Conservation (phyloP, 176 grass and related monocot genomes). For the Carex parvula region DNA sequence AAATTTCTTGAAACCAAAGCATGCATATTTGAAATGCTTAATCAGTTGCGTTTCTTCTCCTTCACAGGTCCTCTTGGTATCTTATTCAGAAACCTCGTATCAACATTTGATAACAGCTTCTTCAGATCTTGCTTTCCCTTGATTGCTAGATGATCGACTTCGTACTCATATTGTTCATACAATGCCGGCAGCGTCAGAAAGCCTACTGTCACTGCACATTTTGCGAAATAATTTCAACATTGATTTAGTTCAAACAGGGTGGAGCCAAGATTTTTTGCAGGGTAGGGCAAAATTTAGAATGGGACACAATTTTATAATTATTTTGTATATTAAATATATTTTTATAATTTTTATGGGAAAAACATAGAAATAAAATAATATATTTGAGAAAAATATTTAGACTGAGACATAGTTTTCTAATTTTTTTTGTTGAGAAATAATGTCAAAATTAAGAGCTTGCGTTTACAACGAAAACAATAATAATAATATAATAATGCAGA, state of each 20-base stretch:
- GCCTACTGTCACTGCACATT: conserved; percentile 36
- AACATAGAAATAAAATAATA: too few relatives aligned
- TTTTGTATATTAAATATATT: too few relatives aligned
- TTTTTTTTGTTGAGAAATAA: too few relatives aligned
- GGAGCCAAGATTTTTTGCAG: too few relatives aligned
- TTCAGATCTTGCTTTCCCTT: conserved; percentile 36
- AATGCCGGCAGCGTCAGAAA: conserved; percentile 52
- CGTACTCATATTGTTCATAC: conserved; percentile 72
- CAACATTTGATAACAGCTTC: conserved; percentile 30
- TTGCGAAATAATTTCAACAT: neutral
- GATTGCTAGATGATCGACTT: conserved; percentile 45
- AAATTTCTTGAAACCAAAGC: neutral
- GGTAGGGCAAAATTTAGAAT: too few relatives aligned
- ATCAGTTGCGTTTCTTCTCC: conserved; percentile 17
- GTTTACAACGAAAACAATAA: too few relatives aligned
- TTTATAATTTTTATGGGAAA: too few relatives aligned
- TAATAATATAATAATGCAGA: too few relatives aligned
- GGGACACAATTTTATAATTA: too few relatives aligned
- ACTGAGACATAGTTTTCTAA: too few relatives aligned
- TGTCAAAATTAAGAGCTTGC: too few relatives aligned
- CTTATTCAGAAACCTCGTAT: conserved; percentile 44
- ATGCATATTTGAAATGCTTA: neutral
- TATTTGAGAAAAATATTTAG: too few relatives aligned
- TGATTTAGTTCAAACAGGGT: neutral
- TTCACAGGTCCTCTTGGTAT: conserved; percentile 54